Percentiles rank a stretch among this genome's conserved stretches.
Evolutionary conservation across 1,139 yeast genomes (phyloP).

Genomic region (Candida sojae): DNA sequence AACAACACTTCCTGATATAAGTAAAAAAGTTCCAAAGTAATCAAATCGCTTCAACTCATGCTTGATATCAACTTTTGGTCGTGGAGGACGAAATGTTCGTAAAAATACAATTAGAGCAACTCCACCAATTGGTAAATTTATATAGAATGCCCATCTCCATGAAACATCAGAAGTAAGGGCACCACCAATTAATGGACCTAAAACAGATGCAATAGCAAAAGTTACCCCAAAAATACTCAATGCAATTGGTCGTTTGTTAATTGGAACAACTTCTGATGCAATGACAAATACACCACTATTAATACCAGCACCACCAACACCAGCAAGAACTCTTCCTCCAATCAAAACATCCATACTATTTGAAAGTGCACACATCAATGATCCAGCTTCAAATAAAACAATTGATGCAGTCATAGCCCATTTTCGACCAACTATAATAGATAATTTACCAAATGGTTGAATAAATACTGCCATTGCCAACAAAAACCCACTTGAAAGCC

Average conservation of each 20-base stretch:
- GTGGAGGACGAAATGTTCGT: slow-evolving; percentile 36
- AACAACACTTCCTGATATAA: slow-evolving; percentile 43
- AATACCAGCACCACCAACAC: slow-evolving; percentile 36
- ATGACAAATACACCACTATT: slow-evolving; percentile 29
- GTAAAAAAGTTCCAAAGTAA: slow-evolving; percentile 47
- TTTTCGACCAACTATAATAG: slow-evolving; percentile 51
- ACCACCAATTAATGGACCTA: slow-evolving; percentile 61
- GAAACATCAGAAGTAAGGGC: slow-evolving; percentile 42
- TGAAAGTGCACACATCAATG: slow-evolving; percentile 40
- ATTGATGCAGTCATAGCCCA: slow-evolving; percentile 37
- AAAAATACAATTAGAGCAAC: slow-evolving; percentile 27
- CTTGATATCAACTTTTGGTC: slow-evolving; percentile 20
- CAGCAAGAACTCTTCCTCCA: slow-evolving; percentile 40
- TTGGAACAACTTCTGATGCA: slow-evolving; percentile 30
- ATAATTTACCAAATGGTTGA: slow-evolving; percentile 41
- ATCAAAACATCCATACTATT: slow-evolving; percentile 35
- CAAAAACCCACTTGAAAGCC: slow-evolving; percentile 63
- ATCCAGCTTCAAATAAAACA: slow-evolving; percentile 37
- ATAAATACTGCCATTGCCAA: slow-evolving; percentile 40
- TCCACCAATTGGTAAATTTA: slow-evolving; percentile 46
- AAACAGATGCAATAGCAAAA: slow-evolving; percentile 46
- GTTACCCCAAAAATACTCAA: slow-evolving; percentile 45
- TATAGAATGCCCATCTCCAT: slow-evolving; percentile 83
- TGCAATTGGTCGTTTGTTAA: slow-evolving; percentile 27
- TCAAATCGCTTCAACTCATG: slow-evolving; percentile 47